Conservation (phyloP, 305 asterid species). For the Plantago coronopus region DNA sequence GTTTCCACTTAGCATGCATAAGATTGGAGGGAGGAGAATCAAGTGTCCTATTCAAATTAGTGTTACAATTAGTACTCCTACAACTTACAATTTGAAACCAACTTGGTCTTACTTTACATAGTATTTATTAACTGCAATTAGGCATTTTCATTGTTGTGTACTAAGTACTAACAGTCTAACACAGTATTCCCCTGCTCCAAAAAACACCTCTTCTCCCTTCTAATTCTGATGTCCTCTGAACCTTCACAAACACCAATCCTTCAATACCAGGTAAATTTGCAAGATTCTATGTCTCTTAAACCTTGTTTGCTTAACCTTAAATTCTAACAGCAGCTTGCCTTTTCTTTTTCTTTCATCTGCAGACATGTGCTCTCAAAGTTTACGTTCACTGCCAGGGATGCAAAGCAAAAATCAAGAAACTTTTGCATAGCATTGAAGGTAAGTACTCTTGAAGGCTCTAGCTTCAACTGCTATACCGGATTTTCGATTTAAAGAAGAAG, state of each 20-base stretch:
- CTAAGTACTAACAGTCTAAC: no score
- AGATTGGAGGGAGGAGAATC: no score
- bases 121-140: no score
- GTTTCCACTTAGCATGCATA: no score
- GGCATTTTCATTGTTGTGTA: no score
- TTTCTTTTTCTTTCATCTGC: slow-evolving; percentile 23
- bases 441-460: neutral
- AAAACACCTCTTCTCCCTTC: no score
- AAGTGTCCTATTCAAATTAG: no score
- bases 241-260: slow-evolving; percentile 33
- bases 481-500: neutral
- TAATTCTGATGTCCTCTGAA: slow-evolving; percentile 14
- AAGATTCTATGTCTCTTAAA: neutral
- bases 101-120: no score
- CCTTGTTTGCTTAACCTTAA: neutral
- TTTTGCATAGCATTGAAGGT: slow-evolving; percentile 78
- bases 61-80: no score
- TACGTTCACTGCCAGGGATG: slow-evolving; percentile 90
- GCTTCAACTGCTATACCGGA: neutral
- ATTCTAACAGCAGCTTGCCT: neutral
- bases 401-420: slow-evolving; percentile 76
- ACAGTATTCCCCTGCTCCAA: no score
- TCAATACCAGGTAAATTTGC: slow-evolving; percentile 46
- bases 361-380: slow-evolving; percentile 82
- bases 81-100: no score